Evolutionary conservation across 2,329 filamentous ascomycete genomes (phyloP).

Genomic region (Cytospora paraplurivora): DNA sequence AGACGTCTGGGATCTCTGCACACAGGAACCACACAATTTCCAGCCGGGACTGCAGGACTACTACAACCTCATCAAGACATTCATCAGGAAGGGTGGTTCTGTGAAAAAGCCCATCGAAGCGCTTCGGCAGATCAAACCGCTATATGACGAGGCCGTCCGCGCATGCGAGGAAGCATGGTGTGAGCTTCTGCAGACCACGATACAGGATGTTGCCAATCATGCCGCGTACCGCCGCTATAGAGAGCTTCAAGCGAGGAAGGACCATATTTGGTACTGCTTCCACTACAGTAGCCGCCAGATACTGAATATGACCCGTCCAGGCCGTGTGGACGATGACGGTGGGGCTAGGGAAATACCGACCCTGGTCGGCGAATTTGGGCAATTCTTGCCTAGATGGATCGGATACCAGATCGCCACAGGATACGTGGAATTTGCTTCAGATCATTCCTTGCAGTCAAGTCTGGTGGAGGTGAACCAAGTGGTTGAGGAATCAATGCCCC

Average conservation of each 20-base stretch:
- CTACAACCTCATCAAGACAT: constrained; percentile 45
- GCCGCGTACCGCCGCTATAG: constrained; percentile 32
- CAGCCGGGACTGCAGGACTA: constrained; percentile 60
- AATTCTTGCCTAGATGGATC: constrained; percentile 45
- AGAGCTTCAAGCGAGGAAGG: constrained; percentile 35
- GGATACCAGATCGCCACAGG: constrained; percentile 43
- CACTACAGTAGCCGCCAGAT: constrained; percentile 35
- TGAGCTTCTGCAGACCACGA: constrained; percentile 32
- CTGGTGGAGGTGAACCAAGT: not conserved
- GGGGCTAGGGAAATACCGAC: constrained; percentile 41
- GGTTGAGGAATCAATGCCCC: not conserved
- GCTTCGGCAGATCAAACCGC: constrained; percentile 35
- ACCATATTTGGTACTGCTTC: constrained; percentile 39
- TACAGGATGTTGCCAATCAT: constrained; percentile 31
- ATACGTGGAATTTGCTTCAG: constrained; percentile 36
- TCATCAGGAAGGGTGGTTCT: constrained; percentile 35
- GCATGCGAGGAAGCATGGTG: constrained; percentile 32
- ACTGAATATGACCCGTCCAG: constrained; percentile 29
- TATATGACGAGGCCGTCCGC: constrained; percentile 35
- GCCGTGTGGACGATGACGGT: constrained; percentile 25
- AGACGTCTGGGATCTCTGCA: constrained; percentile 62
- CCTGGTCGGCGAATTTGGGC: constrained; percentile 49
- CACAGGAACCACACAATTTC: constrained; percentile 56
- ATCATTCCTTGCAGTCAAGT: constrained; percentile 19
- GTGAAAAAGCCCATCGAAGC: constrained; percentile 30